A percentile compares a stretch with the other conserved stretches of the same genome.
These are phyloP conservation scores for Annulohypoxylon truncatum DNA, from an alignment of 2,329 filamentous ascomycete species.

Conservation along the genomic window DNA sequence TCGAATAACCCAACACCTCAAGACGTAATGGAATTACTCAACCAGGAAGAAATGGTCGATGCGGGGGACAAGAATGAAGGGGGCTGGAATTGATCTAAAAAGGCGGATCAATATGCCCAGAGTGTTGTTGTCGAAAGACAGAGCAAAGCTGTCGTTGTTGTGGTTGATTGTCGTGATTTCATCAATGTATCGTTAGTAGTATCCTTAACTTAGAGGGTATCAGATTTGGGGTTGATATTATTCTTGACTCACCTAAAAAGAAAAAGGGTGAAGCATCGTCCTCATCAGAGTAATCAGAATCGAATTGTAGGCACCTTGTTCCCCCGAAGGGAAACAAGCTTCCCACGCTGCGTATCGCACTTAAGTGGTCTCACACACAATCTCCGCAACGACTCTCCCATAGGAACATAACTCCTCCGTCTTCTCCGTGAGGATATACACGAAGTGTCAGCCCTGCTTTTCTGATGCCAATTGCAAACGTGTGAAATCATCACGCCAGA, in stretches of 20 bases:
- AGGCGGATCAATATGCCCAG: not conserved
- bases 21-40: not conserved
- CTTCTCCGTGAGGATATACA: constrained; percentile 52
- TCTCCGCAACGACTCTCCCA: constrained; percentile 96
- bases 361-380: constrained; percentile 88
- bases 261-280: constrained; percentile 74
- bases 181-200: constrained; percentile 47
- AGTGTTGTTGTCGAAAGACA: not conserved
- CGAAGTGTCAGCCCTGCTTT: constrained; percentile 72
- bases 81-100: not conserved
- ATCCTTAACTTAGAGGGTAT: constrained; percentile 42
- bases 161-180: not conserved
- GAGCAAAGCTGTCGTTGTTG: not conserved
- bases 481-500: constrained; percentile 76
- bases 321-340: constrained; percentile 54
- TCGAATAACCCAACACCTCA: not conserved
- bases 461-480: constrained; percentile 93
- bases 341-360: constrained; percentile 91
- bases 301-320: constrained; percentile 74
- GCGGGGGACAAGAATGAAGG: not conserved
- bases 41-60: not conserved
- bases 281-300: constrained; percentile 93
- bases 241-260: constrained; percentile 49
- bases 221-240: constrained; percentile 10
- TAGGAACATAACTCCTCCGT: constrained; percentile 65